Percentiles rank a stretch among this genome's conserved stretches.
Evolutionary conservation across 257 asterid genomes (phyloP).

Genomic region (Solanum tacnaense): DNA sequence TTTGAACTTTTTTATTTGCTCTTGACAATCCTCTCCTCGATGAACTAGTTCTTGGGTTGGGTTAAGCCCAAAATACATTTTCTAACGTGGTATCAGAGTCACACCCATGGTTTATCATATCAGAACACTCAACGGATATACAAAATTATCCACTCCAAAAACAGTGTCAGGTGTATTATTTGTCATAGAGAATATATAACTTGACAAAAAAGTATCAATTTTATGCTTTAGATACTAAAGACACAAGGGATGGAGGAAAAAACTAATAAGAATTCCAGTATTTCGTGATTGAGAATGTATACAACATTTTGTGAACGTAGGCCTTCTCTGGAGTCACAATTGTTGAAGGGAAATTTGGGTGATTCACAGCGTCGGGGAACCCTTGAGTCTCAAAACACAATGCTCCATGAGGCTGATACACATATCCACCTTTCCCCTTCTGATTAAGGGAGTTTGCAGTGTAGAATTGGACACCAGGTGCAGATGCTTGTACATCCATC

Average conservation of each 20-base stretch:
- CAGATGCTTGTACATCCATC: not conserved
- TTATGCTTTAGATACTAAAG: not conserved
- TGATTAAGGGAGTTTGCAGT: not conserved
- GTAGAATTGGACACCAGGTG: constrained; percentile 11
- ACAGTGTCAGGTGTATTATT: not conserved
- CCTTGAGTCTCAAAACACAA: constrained; percentile 10
- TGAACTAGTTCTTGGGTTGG: not conserved
- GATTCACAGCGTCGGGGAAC: constrained; percentile 13
- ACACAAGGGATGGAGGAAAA: not conserved
- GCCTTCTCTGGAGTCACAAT: not conserved
- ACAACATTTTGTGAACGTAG: not conserved
- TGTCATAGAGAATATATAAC: not conserved
- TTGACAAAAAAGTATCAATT: not conserved
- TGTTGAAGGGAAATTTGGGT: constrained; percentile 6
- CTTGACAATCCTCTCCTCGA: not conserved
- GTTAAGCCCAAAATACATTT: not conserved
- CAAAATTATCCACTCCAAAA: not conserved
- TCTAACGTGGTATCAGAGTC: not conserved
- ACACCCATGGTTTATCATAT: not conserved
- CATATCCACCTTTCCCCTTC: constrained; percentile 8
- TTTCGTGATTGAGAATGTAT: not conserved
- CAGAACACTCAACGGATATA: not conserved
- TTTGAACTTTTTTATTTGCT: not conserved
- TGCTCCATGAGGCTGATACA: constrained; percentile 3
- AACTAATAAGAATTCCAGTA: not conserved